These are phyloP conservation scores for Umbilicaria muhlenbergii DNA, from an alignment of 495 filamentous ascomycete species.

Conservation along the genomic window DNA sequence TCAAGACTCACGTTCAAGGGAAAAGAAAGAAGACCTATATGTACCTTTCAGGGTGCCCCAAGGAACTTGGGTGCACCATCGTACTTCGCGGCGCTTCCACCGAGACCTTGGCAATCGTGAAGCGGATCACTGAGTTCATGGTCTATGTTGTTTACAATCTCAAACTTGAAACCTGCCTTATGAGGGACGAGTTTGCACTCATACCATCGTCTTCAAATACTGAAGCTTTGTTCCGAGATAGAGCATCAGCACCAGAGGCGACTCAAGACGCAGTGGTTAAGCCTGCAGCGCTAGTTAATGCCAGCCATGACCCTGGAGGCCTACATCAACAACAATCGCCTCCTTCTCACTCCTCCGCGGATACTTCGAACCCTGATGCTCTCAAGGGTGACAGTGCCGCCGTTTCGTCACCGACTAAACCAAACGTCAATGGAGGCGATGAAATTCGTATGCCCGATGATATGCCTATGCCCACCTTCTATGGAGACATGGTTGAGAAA, in stretches of 20 bases:
- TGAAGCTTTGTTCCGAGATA: slow-evolving; percentile 10
- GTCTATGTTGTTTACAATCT: slow-evolving; percentile 96
- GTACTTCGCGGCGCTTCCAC: slow-evolving; percentile 73
- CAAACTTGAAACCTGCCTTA: slow-evolving; percentile 86
- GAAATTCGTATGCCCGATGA: slow-evolving; percentile 62
- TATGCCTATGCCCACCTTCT: slow-evolving; percentile 79
- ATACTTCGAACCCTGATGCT: background rate
- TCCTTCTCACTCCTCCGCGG: background rate
- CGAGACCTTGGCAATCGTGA: slow-evolving; percentile 56
- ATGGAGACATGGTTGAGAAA: slow-evolving; percentile 85
- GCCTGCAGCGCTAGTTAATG: too few species aligned
- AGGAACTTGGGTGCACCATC: slow-evolving; percentile 90
- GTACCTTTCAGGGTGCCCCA: slow-evolving; percentile 84
- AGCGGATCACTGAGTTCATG: slow-evolving; percentile 96
- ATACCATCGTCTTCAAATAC: slow-evolving; percentile 49
- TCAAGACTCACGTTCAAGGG: slow-evolving; percentile 82
- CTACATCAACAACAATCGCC: too few species aligned
- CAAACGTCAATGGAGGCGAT: slow-evolving; percentile 2
- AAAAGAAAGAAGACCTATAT: slow-evolving; percentile 86
- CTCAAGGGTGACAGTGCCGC: background rate
- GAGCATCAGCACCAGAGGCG: too few species aligned
- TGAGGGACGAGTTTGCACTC: slow-evolving; percentile 88
- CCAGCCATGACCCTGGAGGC: too few species aligned
- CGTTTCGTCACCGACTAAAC: background rate
- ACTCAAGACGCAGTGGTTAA: too few species aligned